Base-by-base conservation (phyloP, 257 asterid species). In the Ocimum tenuiflorum region DNA sequence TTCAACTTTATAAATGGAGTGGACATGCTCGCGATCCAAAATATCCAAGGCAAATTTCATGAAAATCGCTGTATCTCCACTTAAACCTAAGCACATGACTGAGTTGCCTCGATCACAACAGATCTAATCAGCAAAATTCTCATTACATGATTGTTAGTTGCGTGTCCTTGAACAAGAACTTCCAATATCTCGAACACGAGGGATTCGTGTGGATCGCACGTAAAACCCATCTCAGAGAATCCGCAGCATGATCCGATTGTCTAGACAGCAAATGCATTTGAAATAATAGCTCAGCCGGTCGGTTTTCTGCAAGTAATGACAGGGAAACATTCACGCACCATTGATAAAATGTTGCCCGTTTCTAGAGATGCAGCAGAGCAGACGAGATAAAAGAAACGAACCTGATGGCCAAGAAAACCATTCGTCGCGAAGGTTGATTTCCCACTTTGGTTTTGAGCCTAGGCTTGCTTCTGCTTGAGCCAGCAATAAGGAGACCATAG, bases 391-490 rank as follows among this genome's bases (percentile, higher is more conserved):
- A 41, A 27, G 24, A 65, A 69, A 73, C 70, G 42, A 77, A 89
- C 96, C 96, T 87, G 88, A 79, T 43, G 81, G 92, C 98, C 96
- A 91, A 58, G 95, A 82, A 71, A 80, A 73, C 92, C 92, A 91
- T 76, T 89, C 98, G 62, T 87, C 82, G 1, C 24, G 77, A 73
- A 91, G 86, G 81, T 80, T 77, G 69, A 58, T 74, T 73, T 77
- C 86, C 97, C 97, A 91, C 80, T 85, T 86, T 8, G 80, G 65
- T 73, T 68, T 80, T 41, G 92, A 82, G 67, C 95, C 95, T 53
- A 86, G 77, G 83, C 98, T 89, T 36, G 85, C 98, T 87, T 91
- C 95, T 78, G 95, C 95, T 82, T 85, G 98, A 15, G 88, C 96
- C 63, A 91, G 73, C 80, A 91, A 72, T 15, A 85, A 65, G 27